Base-by-base conservation (phyloP, 139 green algal species). In the Parachlorella kessleri region DNA sequence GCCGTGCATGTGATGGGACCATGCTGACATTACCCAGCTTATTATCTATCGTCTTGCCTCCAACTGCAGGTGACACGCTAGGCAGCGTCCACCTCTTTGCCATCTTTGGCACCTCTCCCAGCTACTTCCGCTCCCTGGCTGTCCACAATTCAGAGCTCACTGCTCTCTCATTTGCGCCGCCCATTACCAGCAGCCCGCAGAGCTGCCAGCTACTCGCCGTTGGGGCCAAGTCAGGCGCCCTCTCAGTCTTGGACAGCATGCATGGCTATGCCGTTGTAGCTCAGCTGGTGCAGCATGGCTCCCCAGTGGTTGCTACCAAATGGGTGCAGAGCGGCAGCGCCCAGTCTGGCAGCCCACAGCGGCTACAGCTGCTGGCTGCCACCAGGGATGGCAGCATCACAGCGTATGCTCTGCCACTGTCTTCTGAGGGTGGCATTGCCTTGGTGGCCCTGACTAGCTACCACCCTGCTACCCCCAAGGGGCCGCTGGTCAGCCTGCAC, bases 41-140 rank as follows among this genome's bases (percentile, higher is more conserved):
- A 28, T 70, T 32, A 3, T 6, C 4, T 39, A 40, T 39, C 3
- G 10, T 33, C 9, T 37, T 70, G 65, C 32, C n/a, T 6, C n/a
- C 65, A 41, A 6, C 1, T 37, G 59, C 74, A 79, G 64, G 74
- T 26, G 64, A 73, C 21, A 4, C 24, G 21, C 36, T 30, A 6
- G 74, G 74, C 4, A 28, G 64, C 33, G 40, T 79, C 40, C 74
- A 79, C 40, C 40, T 79, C 10, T 8, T 79, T 2, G 48, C 63
- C 0, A 14, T 78, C 7, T 55, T 21, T 33, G 6, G 8, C 7
- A 23, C 4, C 48, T 39, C 73, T 0, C 73, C 63, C 38, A 26
- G 38, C 26, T 39, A 55, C 42, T 55, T 69, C 8, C 26, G 10
- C 38, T 66, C 14, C 36, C 40, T 53, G 38, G 21, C 39, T 26